A percentile compares a stretch with the other conserved stretches of the same genome.
phyloP scores from a whole-genome alignment of 2,329 filamentous ascomycete species.

The Aspergillus puulaauensis region DNA sequence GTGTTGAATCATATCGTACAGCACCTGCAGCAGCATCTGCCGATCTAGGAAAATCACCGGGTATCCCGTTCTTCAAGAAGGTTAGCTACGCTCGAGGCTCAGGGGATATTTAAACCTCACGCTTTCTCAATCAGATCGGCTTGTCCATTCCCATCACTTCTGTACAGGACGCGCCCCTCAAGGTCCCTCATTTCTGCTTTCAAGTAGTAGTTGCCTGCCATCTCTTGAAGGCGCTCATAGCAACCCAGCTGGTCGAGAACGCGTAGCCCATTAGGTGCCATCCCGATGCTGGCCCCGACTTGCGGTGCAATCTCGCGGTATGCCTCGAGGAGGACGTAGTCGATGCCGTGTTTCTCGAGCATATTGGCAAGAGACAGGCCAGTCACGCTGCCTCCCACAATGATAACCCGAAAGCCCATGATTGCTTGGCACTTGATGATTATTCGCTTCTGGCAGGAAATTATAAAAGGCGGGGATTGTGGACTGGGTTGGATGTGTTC shows the following conservation, averaged over 20 bases:
- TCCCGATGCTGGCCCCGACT: slow-evolving; percentile 50
- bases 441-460: too few species aligned
- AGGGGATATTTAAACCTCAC: neutral
- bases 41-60: slow-evolving; percentile 35
- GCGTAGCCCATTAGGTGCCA: slow-evolving; percentile 44
- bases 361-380: slow-evolving; percentile 50
- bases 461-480: too few species aligned
- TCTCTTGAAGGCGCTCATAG: neutral
- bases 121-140: neutral
- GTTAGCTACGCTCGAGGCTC: neutral
- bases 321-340: slow-evolving; percentile 52
- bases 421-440: too few species aligned
- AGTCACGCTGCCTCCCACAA: slow-evolving; percentile 51
- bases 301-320: slow-evolving; percentile 36
- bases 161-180: neutral
- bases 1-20: slow-evolving; percentile 32
- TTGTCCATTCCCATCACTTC: neutral
- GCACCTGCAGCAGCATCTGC: slow-evolving; percentile 32
- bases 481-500: too few species aligned
- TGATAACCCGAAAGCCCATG: slow-evolving; percentile 35
- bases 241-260: slow-evolving; percentile 54
- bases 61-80: neutral
- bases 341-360: slow-evolving; percentile 47
- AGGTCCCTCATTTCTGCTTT: neutral
- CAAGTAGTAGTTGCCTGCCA: too few species aligned